Percentiles rank a stretch among this genome's conserved stretches.
Evolutionary conservation across 345 rosid species (phyloP).

Genomic region (Acer saccharum): DNA sequence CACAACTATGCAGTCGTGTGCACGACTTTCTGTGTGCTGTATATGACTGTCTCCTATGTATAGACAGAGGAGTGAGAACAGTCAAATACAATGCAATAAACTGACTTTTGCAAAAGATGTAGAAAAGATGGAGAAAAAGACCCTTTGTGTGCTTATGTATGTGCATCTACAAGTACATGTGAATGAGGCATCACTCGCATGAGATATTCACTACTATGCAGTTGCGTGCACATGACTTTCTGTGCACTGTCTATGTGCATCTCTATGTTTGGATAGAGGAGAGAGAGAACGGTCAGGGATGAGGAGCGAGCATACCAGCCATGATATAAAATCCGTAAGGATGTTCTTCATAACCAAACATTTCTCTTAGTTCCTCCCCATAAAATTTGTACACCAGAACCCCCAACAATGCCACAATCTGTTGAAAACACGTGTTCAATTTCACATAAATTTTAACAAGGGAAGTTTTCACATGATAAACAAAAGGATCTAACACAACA

Average conservation of each 20-base stretch:
- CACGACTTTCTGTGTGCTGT: not conserved
- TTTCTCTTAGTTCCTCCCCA: constrained; percentile 93
- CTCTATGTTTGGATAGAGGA: not conserved
- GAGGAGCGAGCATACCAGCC: constrained; percentile 61
- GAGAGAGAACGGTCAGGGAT: constrained; percentile 1
- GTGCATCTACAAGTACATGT: not conserved
- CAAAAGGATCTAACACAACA: constrained; percentile 3
- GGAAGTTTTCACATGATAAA: constrained; percentile 1
- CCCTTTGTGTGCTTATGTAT: not conserved
- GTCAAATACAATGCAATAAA: not conserved
- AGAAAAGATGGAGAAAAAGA: not conserved
- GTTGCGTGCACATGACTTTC: not conserved
- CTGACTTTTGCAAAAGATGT: not conserved
- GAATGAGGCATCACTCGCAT: not conserved
- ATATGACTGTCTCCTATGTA: not conserved
- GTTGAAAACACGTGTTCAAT: constrained; percentile 31
- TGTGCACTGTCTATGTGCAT: not conserved
- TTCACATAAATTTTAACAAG: not conserved
- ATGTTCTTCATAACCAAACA: constrained; percentile 98
- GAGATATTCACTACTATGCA: constrained; percentile 5
- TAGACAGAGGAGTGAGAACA: not conserved
- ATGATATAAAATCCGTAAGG: constrained; percentile 96
- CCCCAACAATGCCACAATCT: constrained; percentile 95
- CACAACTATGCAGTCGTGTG: not conserved
- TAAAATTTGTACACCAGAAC: constrained; percentile 92